phyloP scores from a whole-genome alignment of 768 basidiomycete genomes.

The Tylopilus subfusipes region DNA sequence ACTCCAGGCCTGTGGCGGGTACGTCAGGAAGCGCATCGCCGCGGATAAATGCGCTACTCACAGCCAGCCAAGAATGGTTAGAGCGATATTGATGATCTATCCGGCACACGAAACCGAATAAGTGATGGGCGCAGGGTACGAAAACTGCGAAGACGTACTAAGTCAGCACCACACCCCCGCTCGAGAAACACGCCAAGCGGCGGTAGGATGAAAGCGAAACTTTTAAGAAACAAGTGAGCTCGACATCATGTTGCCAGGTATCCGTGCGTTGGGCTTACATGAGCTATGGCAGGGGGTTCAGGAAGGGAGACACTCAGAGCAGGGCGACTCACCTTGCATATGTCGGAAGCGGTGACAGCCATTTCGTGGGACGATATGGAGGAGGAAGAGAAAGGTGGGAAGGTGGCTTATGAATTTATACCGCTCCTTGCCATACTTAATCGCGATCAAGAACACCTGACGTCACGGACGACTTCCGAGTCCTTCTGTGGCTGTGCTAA shows the following conservation, averaged over 20 bases:
- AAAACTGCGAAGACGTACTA: constrained; percentile 44
- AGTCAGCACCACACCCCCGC: constrained; percentile 74
- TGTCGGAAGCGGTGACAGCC: constrained; percentile 70
- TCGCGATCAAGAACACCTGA: constrained; percentile 15
- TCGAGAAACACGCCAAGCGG: constrained; percentile 89
- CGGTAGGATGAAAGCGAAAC: constrained; percentile 69
- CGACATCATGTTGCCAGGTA: background rate
- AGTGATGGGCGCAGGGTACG: background rate
- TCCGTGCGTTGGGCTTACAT: constrained; percentile 31
- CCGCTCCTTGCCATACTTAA: background rate
- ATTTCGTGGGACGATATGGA: constrained; percentile 35
- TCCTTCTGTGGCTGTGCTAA: constrained; percentile 12
- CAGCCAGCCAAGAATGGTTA: constrained; percentile 80
- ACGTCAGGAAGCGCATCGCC: constrained; percentile 7
- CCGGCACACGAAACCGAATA: constrained; percentile 15
- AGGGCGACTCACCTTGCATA: constrained; percentile 61
- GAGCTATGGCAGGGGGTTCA: constrained; percentile 35
- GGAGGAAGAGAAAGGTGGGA: background rate
- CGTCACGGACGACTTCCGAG: constrained; percentile 16
- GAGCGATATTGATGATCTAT: constrained; percentile 66
- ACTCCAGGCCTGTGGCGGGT: constrained; percentile 55
- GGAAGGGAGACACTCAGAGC: background rate
- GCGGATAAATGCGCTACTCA: constrained; percentile 35
- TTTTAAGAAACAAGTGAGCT: constrained; percentile 27
- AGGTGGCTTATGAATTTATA: constrained; percentile 14